A percentile compares a stretch with the other conserved stretches of the same genome.
Evolutionary conservation across 352 stramenopile genomes (phyloP).

Genomic region (Globisporangium yorkense): DNA sequence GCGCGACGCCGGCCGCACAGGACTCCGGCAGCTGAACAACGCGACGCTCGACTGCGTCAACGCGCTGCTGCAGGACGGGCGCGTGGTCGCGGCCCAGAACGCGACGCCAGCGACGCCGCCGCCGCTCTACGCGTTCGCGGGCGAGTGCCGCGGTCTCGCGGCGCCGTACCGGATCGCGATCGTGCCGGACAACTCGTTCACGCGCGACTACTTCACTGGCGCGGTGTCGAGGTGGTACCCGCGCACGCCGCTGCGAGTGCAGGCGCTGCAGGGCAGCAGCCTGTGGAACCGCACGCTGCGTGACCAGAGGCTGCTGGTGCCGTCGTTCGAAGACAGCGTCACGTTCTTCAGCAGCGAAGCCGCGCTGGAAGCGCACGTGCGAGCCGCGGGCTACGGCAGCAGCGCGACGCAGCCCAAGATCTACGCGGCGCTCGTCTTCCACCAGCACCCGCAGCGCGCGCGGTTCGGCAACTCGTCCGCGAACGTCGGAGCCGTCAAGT

Average conservation of each 20-base stretch:
- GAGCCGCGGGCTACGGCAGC: slow-evolving; percentile 22
- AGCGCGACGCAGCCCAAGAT: slow-evolving; percentile 25
- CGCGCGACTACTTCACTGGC: slow-evolving; percentile 33
- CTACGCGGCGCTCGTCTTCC: slow-evolving; percentile 42
- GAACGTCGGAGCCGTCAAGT: slow-evolving; percentile 17
- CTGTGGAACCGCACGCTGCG: not conserved
- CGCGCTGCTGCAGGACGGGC: slow-evolving; percentile 4
- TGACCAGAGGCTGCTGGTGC: slow-evolving; percentile 16
- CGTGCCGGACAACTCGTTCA: slow-evolving; percentile 29
- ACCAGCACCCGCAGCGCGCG: slow-evolving; percentile 13
- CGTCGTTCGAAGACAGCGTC: slow-evolving; percentile 29
- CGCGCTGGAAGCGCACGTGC: slow-evolving; percentile 30
- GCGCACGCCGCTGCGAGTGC: slow-evolving; percentile 3
- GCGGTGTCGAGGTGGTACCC: slow-evolving; percentile 38
- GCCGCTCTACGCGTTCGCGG: slow-evolving; percentile 10
- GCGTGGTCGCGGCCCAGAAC: not conserved
- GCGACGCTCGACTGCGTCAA: not conserved
- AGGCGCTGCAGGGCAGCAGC: not conserved
- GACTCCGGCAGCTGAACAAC: too few relatives aligned
- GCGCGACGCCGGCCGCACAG: not conserved
- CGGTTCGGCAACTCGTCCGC: slow-evolving; percentile 15
- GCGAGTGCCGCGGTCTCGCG: slow-evolving; percentile 8
- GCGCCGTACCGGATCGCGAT: slow-evolving; percentile 22
- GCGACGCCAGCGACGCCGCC: not conserved
- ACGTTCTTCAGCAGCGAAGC: slow-evolving; percentile 32